A percentile compares a stretch with the other conserved stretches of the same genome.
Evolutionary conservation across 176 grass and related monocot genomes (phyloP).

Genomic region (Carex cristatella): DNA sequence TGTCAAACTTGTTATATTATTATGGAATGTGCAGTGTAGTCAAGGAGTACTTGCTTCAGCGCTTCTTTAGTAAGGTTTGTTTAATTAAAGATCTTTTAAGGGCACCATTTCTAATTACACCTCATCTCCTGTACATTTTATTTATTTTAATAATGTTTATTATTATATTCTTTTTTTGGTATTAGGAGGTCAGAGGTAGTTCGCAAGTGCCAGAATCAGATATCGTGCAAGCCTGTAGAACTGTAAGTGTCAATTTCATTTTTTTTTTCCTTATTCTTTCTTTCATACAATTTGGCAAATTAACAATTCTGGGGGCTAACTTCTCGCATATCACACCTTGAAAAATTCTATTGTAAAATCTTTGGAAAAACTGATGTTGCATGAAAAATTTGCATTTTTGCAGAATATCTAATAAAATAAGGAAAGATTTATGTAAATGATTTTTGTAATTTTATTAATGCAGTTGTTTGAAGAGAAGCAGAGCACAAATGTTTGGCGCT

Average conservation of each 20-base stretch:
- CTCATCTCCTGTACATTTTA: slow-evolving; percentile 7
- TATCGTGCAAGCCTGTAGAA: slow-evolving; percentile 91
- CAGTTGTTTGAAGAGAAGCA: slow-evolving; percentile 89
- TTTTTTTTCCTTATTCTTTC: neutral
- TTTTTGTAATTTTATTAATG: neutral
- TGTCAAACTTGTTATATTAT: slow-evolving; percentile 92
- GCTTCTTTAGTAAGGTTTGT: slow-evolving; percentile 92
- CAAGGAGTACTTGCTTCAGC: slow-evolving; percentile 83
- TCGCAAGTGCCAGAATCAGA: slow-evolving; percentile 87
- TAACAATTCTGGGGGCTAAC: neutral
- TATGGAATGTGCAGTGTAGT: slow-evolving; percentile 93
- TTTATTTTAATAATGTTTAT: slow-evolving; percentile 8
- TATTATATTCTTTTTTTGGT: slow-evolving; percentile 24
- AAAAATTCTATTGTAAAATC: too few relatives aligned
- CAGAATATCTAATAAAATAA: too few relatives aligned
- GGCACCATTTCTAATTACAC: neutral
- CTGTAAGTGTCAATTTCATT: slow-evolving; percentile 49
- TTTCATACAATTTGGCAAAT: neutral
- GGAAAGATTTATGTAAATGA: too few relatives aligned
- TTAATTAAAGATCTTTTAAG: slow-evolving; percentile 14
- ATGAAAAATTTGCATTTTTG: too few relatives aligned
- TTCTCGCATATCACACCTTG: too few relatives aligned
- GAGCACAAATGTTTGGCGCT: slow-evolving; percentile 73
- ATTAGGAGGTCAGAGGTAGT: slow-evolving; percentile 80
- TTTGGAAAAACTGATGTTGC: too few relatives aligned